These are phyloP conservation scores for Nemania sp. DNA, from an alignment of 2,329 filamentous ascomycete species.

Conservation along the genomic window DNA sequence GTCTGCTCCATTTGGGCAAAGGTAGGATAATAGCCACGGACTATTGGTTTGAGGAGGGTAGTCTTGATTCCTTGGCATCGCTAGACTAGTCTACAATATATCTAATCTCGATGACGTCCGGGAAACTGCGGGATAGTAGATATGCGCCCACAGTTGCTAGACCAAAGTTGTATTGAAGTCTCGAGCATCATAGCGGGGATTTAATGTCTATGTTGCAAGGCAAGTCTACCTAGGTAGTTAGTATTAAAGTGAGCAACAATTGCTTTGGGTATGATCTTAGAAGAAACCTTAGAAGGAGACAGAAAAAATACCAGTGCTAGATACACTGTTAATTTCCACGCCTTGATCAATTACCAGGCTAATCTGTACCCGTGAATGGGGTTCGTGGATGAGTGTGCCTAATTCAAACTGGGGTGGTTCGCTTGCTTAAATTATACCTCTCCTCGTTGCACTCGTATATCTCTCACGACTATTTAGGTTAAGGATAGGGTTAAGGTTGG, in stretches of 20 bases:
- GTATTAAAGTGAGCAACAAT: neutral
- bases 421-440: neutral
- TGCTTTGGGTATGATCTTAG: neutral
- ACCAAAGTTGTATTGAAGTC: no score
- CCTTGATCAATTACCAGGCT: neutral
- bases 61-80: constrained; percentile 6
- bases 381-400: no score
- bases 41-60: no score
- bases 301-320: neutral
- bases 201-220: no score
- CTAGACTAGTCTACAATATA: neutral
- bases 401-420: neutral
- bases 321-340: neutral
- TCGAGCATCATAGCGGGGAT: no score
- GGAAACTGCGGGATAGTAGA: neutral
- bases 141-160: no score
- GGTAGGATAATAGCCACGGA: constrained; percentile 11
- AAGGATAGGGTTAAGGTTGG: neutral
- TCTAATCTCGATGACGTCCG: neutral
- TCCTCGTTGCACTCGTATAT: neutral
- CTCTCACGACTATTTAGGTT: neutral
- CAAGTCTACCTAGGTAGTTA: neutral
- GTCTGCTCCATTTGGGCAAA: constrained; percentile 9
- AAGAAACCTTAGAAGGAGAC: neutral
- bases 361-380: no score